phyloP scores from a whole-genome alignment of 331 rosid genomes.

The Telfairia occidentalis region DNA sequence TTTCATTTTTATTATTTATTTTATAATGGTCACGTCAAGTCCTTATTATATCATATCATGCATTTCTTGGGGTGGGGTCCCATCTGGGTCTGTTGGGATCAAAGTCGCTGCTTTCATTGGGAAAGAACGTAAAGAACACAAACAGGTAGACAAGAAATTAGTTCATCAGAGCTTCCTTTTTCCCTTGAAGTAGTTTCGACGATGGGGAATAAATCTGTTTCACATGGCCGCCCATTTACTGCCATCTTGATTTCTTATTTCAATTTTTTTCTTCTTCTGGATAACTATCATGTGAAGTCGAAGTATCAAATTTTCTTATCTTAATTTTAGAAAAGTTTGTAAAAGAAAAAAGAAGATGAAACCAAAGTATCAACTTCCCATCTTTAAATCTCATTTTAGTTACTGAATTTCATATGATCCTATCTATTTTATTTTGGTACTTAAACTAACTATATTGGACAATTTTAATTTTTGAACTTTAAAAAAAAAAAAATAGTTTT shows the following conservation, averaged over 20 bases:
- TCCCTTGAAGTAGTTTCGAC: neutral
- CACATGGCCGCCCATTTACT: neutral
- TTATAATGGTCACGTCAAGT: neutral
- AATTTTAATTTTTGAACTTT: too few species aligned
- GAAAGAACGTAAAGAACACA: conserved; percentile 1
- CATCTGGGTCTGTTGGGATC: neutral
- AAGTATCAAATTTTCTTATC: too few species aligned
- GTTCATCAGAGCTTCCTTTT: neutral
- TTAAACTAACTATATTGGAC: too few species aligned
- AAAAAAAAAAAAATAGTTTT: too few species aligned
- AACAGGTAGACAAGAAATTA: neutral
- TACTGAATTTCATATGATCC: too few species aligned
- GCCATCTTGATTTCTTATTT: neutral
- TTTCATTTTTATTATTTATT: neutral
- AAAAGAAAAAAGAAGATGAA: too few species aligned
- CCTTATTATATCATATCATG: neutral
- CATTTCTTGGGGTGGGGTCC: neutral
- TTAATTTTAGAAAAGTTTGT: too few species aligned
- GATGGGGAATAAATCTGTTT: neutral
- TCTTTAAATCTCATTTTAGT: too few species aligned
- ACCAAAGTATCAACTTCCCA: too few species aligned
- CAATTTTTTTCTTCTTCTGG: too few species aligned
- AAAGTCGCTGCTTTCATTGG: neutral
- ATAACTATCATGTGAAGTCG: too few species aligned
- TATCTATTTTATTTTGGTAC: too few species aligned